Base-by-base conservation (phyloP, 495 filamentous ascomycete species). In the Daldinia loculata region DNA sequence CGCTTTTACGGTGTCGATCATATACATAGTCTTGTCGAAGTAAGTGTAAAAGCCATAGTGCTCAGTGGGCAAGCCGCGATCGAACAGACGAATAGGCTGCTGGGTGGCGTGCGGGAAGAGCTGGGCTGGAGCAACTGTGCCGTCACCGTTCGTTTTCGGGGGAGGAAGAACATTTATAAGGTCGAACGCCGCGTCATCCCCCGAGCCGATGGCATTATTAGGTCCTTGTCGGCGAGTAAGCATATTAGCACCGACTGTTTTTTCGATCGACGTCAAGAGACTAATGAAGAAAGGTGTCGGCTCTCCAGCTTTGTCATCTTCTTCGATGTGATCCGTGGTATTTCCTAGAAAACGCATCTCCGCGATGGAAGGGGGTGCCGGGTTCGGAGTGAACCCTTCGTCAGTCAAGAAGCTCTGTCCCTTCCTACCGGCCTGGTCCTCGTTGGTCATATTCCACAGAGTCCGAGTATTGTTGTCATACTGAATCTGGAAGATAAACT, bases 11-110 rank as follows among this genome's bases (percentile, higher is more conserved):
- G 78, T 61, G 26, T 71, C 76, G n/a, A 79, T 74, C 56, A 94
- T 83, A 83, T 94, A 96, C 59, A 96, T 93, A 5, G 91, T 92
- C 70, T 93, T 92, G 78, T 94, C 89, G 79, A 90, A 98, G 83
- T 97, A 97, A 0, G 87, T 91, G 79, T 97, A 97, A 80, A 98
- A 97, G 9, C 92, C 93, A 79, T 96, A 98, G 80, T 97, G 93
- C 76, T 99, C 95, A 0, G 88, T 89, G 2, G 85, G 80, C 36
- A 89, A 79, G 19, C 90, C 93, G 24, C 93, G 90, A 78, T 98
- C 91, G 81, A 92, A 98, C 2, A 98, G 86, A 3, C 91, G 89
- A 15, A 98, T 78, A 0, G 93, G 95, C 70, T 98, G 95, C 34
- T 92, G 88, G 1, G 77, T 74, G 0, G 92, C 86, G 45, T 88